Base-by-base conservation (phyloP, 2,329 filamentous ascomycete species). In the Emericellopsis atlantica region DNA sequence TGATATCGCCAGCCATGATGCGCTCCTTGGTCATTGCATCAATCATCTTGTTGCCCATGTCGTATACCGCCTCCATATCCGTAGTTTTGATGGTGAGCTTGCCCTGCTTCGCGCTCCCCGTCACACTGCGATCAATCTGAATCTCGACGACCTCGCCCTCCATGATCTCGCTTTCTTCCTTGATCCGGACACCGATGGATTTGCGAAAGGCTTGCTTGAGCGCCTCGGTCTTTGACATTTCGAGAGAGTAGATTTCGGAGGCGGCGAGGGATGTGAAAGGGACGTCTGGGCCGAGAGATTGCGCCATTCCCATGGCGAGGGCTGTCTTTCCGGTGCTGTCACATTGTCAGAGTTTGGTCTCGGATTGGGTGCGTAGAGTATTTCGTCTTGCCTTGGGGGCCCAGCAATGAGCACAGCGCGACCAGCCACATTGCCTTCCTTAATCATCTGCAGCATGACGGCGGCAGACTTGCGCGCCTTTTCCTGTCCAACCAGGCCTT, bases 41-140 rank as follows among this genome's bases (percentile, higher is more conserved):
- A 50, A 98, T 98, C 92, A 98, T 96, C 67, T 96, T 96, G 50
- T 84, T 90, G 49, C 92, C 92, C 89, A 98, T 95, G 56, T 98
- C 92, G 67, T 96, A 98, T 49, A 98, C 85, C 11, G 92, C 95
- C 65, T 98, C 92, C 92, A 98, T 98, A 61, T 98, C 92, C 44
- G 90, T 96, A 10, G 92, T 98, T 69, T 98, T 98, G 69, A 98
- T 95, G 16, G 92, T 98, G 48, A 98, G 80, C 66, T 98, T 98
- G 55, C 92, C 92, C 71, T 95, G 90, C 72, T 96, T 98, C 55
- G 92, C 93, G 50, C 84, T 86, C 38, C 92, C 92, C 12, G 92
- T 96, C 41, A 98, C 87, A 54, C 89, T 95, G 50, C 92, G 79
- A 62, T 98, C 92, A 48, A 95, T 95, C 64, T 96, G 90, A 46